Base-by-base conservation (phyloP, 805 yeast genomes). In the Spathaspora sp. region DNA sequence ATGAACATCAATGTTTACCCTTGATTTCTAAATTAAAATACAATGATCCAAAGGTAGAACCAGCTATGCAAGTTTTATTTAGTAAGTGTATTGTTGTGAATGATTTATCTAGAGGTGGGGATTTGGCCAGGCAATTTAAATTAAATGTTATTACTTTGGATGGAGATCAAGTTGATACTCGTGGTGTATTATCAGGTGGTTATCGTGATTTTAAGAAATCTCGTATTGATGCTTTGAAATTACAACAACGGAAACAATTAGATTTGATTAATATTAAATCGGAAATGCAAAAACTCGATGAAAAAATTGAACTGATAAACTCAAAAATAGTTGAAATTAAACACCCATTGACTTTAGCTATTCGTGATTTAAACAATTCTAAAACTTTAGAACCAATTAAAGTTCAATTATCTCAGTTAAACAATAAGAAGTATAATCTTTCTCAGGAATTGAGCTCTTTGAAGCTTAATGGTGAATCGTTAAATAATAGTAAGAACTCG, bases 121-220 rank as follows among this genome's bases (percentile, higher is more conserved):
- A 83, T 57, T 69, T 87, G 28, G 84, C 96, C 0, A 79, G 80
- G 46, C 67, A 72, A 9, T 80, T 75, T 63, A 79, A 81, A 29
- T 68, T 92, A 20, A 84, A 81, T 58, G 88, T 96, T 0, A 87
- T 94, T 14, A 94, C 99, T 0, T 70, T 93, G 16, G 96, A 89
- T 65, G 99, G 99, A 58, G 98, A 94, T 64, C 76, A 89, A 56
- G 89, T 89, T 47, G 96, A 89, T 59, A 83, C 82, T 46, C 81
- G 77, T 57, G 99, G 99, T 66, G 87, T 87, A 1, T 66, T 94
- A 44, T 83, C 89, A 20, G 98, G 98, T 67, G 98, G 98, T 47
- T 89, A 79, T 60, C 79, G 88, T 57, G 94, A 89, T 59, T 79
- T 76, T 58, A 80, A 80, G 53, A 61, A 72, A 49, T 85, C 90